Conservation (phyloP, 768 basidiomycete genomes). For the Suillus tomentosus region DNA sequence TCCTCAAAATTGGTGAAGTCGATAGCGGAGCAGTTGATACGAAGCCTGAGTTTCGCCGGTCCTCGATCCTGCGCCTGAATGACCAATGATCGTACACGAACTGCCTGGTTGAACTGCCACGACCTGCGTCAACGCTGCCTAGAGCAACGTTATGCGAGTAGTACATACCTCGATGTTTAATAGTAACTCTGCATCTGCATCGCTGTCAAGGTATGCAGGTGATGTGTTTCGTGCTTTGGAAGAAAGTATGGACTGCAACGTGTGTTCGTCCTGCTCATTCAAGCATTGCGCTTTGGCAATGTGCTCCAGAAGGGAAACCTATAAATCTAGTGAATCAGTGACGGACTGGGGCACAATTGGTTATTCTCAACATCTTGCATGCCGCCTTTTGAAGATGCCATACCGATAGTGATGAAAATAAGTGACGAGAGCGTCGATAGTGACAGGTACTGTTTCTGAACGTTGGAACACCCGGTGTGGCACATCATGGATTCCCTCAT, state of each 20-base stretch:
- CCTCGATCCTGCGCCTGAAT: constrained; percentile 50
- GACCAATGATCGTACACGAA: constrained; percentile 61
- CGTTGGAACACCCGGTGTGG: neutral
- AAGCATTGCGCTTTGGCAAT: constrained; percentile 68
- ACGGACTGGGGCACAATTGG: constrained; percentile 6
- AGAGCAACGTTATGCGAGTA: constrained; percentile 5
- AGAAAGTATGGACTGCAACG: constrained; percentile 52
- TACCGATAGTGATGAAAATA: neutral
- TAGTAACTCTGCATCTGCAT: constrained; percentile 73
- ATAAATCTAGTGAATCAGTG: neutral
- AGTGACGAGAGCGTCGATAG: neutral
- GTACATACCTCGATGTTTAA: constrained; percentile 64
- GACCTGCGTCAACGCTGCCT: constrained; percentile 2
- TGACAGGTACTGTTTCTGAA: neutral
- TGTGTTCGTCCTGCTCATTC: constrained; percentile 59
- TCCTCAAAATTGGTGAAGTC: constrained; percentile 70
- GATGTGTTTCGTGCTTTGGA: constrained; percentile 47
- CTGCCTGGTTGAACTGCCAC: constrained; percentile 66
- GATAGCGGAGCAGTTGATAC: constrained; percentile 58
- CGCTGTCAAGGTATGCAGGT: constrained; percentile 56
- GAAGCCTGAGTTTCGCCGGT: constrained; percentile 62
- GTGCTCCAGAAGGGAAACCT: constrained; percentile 58
- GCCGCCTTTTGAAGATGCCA: constrained; percentile 7
- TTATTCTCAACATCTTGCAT: constrained; percentile 31
- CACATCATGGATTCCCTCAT: neutral